A percentile compares a stretch with the other conserved stretches of the same genome.
Conservation (phyloP, 208 protist species). For the Crithidia fasciculata region DNA sequence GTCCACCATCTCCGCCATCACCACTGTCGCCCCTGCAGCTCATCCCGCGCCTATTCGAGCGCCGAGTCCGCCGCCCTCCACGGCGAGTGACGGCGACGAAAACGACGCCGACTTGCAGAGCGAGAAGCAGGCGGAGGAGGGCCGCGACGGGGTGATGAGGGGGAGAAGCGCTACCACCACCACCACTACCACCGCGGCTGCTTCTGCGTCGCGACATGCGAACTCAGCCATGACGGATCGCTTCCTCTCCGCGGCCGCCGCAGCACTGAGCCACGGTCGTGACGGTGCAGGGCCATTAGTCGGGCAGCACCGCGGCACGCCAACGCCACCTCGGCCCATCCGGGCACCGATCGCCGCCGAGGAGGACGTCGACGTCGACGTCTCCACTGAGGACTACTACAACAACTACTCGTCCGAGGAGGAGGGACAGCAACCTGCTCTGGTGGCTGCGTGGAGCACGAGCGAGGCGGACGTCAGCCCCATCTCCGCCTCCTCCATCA, state of each 20-base stretch:
- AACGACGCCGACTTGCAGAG: neutral
- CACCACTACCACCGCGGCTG: too few species aligned
- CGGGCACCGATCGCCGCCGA: neutral
- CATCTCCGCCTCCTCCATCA: conserved; percentile 18
- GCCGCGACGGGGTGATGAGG: neutral
- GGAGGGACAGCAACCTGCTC: neutral
- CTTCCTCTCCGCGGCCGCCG: neutral
- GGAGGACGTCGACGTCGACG: neutral
- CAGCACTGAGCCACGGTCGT: neutral
- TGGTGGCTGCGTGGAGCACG: conserved; percentile 30
- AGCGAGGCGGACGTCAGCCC: conserved; percentile 23
- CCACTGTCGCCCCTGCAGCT: conserved; percentile 6
- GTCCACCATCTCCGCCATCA: neutral
- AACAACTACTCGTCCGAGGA: neutral
- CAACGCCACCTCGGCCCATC: neutral
- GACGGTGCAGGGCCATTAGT: neutral
- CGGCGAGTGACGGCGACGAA: neutral
- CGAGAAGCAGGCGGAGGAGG: conserved; percentile 2
- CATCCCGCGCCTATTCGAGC: neutral
- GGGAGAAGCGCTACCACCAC: too few species aligned
- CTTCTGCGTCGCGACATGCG: neutral
- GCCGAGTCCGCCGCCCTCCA: neutral
- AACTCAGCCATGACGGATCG: neutral
- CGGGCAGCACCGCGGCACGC: neutral
- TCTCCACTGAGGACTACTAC: neutral